A percentile compares a stretch with the other conserved stretches of the same genome.
Evolutionary conservation across 345 rosid species (phyloP).

Genomic region (Odontarrhena argentea): DNA sequence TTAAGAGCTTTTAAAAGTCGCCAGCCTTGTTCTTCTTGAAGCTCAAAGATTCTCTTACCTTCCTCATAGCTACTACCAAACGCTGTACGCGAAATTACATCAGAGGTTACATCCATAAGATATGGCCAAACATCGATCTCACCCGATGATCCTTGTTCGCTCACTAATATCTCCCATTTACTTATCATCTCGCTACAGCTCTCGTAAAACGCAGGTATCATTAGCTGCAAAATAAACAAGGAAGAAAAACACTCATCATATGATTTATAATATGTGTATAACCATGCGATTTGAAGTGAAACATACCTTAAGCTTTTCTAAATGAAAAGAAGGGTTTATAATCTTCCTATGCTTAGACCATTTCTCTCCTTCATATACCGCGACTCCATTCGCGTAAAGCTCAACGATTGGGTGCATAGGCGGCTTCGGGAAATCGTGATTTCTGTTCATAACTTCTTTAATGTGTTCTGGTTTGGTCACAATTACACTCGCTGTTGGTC

Average conservation of each 20-base stretch:
- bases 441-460: slow-evolving; percentile 43
- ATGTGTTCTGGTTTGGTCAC: slow-evolving; percentile 47
- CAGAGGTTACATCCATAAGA: slow-evolving; percentile 41
- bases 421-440: slow-evolving; percentile 45
- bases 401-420: slow-evolving; percentile 27
- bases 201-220: slow-evolving; percentile 43
- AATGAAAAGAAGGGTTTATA: slow-evolving; percentile 52
- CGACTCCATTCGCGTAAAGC: slow-evolving; percentile 41
- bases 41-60: slow-evolving; percentile 62
- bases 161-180: slow-evolving; percentile 42
- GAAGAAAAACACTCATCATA: neutral
- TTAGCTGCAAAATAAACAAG: slow-evolving; percentile 13
- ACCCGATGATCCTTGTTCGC: slow-evolving; percentile 15
- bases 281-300: neutral
- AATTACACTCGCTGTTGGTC: slow-evolving; percentile 49
- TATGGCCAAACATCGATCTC: slow-evolving; percentile 50
- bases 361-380: slow-evolving; percentile 43
- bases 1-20: slow-evolving; percentile 40
- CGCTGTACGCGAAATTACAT: slow-evolving; percentile 54
- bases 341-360: slow-evolving; percentile 51
- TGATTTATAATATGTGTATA: slow-evolving; percentile 23
- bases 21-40: slow-evolving; percentile 50
- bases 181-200: slow-evolving; percentile 42
- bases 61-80: slow-evolving; percentile 77
- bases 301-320: slow-evolving; percentile 48